phyloP scores from a whole-genome alignment of 2,329 filamentous ascomycete species.

The Davidsoniella australis region DNA sequence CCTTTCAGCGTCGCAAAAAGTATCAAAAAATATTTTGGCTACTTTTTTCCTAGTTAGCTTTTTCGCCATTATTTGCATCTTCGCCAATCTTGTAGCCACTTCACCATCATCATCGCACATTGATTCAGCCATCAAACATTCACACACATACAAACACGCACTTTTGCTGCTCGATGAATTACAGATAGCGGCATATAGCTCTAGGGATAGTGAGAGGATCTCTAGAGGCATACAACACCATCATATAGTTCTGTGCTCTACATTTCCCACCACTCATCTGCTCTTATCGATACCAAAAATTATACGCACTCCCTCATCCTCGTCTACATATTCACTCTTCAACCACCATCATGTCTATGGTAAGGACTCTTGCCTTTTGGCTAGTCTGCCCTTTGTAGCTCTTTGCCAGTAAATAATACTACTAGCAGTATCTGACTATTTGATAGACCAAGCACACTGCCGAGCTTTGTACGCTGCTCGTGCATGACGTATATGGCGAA shows the following conservation, averaged over 20 bases:
- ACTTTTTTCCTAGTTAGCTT: background rate
- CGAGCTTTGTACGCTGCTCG: conserved; percentile 78
- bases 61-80: background rate
- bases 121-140: background rate
- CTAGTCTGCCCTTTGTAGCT: background rate
- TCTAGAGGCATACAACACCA: conserved; percentile 46
- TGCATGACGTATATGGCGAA: conserved; percentile 81
- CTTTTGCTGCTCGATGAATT: conserved; percentile 32
- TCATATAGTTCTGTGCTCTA: background rate
- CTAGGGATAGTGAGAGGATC: conserved; percentile 65
- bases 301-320: conserved; percentile 26
- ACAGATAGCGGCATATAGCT: conserved; percentile 53
- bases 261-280: background rate
- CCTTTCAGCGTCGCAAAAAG: conserved; percentile 1
- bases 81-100: too few species aligned
- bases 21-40: conserved; percentile 4
- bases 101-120: too few species aligned
- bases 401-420: background rate
- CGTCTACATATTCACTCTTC: background rate
- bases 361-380: conserved; percentile 16
- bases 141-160: background rate
- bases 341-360: conserved; percentile 19
- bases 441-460: conserved; percentile 52
- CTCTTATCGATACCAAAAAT: conserved; percentile 20
- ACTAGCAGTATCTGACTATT: background rate